These are phyloP conservation scores for Trapa incisa DNA, from an alignment of 345 rosid species.

Conservation along the genomic window DNA sequence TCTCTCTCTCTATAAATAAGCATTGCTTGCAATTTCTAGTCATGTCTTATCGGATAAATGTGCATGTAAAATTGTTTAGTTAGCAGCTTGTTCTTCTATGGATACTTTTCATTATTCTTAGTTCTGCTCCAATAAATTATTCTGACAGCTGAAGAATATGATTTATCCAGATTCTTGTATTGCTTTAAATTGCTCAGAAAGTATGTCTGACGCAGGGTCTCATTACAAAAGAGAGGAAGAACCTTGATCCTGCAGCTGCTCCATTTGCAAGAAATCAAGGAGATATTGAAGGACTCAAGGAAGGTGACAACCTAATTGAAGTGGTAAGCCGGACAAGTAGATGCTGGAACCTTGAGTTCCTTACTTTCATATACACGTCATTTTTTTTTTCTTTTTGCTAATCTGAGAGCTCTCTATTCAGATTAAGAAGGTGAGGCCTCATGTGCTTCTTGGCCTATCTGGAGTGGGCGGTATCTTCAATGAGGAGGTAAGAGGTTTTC, in stretches of 20 bases:
- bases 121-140: not conserved
- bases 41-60: not conserved
- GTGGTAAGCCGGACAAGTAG: conserved; percentile 47
- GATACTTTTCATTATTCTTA: not conserved
- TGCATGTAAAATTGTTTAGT: not conserved
- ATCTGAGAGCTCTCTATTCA: conserved; percentile 23
- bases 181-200: not conserved
- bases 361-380: not conserved
- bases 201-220: conserved; percentile 57
- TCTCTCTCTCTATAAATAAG: too few relatives aligned
- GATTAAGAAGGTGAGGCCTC: conserved; percentile 81
- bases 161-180: not conserved
- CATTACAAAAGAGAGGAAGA: conserved; percentile 74
- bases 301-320: conserved; percentile 75
- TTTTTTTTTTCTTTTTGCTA: not conserved
- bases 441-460: conserved; percentile 96
- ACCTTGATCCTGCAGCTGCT: conserved; percentile 70
- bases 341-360: not conserved
- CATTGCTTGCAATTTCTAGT: not conserved
- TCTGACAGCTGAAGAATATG: not conserved
- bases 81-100: not conserved
- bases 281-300: conserved; percentile 53
- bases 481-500: conserved; percentile 46
- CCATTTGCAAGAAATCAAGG: conserved; percentile 69
- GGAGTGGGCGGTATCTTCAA: conserved; percentile 93